Conservation (phyloP, 2,329 filamentous ascomycete species). For the Phaeophleospora eucalypticola region DNA sequence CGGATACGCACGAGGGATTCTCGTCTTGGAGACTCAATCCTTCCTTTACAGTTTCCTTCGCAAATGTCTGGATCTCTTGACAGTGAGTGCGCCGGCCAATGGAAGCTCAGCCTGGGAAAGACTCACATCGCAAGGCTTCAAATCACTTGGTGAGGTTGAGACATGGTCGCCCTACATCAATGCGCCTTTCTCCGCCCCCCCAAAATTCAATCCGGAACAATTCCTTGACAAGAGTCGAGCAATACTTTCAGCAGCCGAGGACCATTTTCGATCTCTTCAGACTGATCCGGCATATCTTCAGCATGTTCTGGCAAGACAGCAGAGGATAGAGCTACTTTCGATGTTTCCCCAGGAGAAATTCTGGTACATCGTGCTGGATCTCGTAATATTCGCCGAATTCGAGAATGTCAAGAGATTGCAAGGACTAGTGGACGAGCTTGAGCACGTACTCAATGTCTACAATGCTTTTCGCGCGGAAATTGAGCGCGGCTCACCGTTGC, state of each 20-base stretch:
- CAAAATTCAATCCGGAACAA: neutral
- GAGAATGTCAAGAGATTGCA: neutral
- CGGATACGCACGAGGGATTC: neutral
- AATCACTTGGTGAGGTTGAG: neutral
- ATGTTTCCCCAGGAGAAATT: too few species aligned
- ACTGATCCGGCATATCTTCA: constrained; percentile 5
- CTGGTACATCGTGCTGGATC: too few species aligned
- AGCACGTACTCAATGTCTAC: neutral
- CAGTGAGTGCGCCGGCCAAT: neutral
- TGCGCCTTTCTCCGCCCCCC: neutral
- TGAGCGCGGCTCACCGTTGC: neutral
- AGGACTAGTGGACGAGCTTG: neutral
- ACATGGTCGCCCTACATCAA: neutral
- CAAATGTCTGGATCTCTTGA: neutral
- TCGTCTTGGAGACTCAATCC: constrained; percentile 1
- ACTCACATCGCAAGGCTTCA: neutral
- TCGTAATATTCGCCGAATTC: too few species aligned
- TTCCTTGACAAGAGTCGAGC: neutral
- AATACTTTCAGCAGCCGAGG: neutral
- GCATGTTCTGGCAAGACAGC: neutral
- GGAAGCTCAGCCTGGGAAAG: neutral
- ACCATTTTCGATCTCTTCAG: constrained; percentile 1
- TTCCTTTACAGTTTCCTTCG: neutral
- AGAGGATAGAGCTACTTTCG: neutral
- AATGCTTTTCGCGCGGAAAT: neutral